These are phyloP conservation scores for Backusella tarrabulga DNA, from an alignment of 192 early-diverging fungal genomes.

Conservation along the genomic window DNA sequence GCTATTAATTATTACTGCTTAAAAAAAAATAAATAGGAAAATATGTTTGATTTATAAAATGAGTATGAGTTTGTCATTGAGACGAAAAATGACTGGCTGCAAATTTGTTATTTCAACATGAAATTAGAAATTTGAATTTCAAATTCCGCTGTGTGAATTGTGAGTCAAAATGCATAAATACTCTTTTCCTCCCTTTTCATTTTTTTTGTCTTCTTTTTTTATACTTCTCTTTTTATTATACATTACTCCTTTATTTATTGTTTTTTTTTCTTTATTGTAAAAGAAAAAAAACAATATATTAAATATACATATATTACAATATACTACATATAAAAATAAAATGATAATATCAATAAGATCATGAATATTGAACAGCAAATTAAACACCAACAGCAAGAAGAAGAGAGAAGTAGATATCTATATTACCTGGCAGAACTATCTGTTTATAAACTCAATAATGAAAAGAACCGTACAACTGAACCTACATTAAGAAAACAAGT, in stretches of 20 bases:
- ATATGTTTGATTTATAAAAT: background rate
- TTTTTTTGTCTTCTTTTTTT: background rate
- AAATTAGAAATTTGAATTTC: background rate
- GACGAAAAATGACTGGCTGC: background rate
- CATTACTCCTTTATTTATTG: background rate
- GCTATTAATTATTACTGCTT: background rate
- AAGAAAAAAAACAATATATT: background rate
- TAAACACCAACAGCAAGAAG: background rate
- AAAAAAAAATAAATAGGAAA: background rate
- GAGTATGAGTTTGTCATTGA: background rate
- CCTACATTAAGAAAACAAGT: slow-evolving; percentile 14
- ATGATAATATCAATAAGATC: slow-evolving; percentile 6
- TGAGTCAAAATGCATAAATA: background rate
- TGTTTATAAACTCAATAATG: slow-evolving; percentile 8
- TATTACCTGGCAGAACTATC: slow-evolving; percentile 10
- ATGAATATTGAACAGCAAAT: background rate
- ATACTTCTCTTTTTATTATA: background rate
- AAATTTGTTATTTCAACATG: background rate
- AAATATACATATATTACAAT: background rate
- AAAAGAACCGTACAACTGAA: background rate
- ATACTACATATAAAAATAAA: background rate
- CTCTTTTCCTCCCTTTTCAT: background rate
- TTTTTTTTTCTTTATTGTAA: background rate
- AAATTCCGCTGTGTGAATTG: background rate
- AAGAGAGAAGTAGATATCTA: background rate